Conservation (phyloP, 225 moss, liverwort and hornwort genomes). For the Bryum argenteum region DNA sequence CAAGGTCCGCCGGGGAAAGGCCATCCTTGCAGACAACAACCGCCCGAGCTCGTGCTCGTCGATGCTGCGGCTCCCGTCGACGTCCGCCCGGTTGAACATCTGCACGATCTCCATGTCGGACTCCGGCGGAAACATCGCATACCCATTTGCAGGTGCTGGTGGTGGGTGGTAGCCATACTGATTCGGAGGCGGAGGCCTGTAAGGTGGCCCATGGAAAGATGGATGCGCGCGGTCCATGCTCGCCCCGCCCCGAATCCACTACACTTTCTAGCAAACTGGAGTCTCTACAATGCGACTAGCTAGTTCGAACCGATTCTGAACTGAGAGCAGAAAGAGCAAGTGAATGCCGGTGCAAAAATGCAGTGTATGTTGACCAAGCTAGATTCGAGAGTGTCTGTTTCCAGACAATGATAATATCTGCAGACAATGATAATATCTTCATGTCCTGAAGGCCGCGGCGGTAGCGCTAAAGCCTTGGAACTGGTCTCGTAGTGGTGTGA, state of each 20-base stretch:
- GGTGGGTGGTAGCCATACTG: constrained; percentile 13
- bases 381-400: too few relatives aligned
- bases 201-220: constrained; percentile 18
- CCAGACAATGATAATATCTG: too few relatives aligned
- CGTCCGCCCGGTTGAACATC: constrained; percentile 38
- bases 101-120: constrained; percentile 32
- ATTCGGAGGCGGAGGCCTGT: constrained; percentile 5
- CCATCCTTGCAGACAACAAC: constrained; percentile 25
- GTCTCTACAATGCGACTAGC: too few relatives aligned
- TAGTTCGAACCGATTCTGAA: too few relatives aligned
- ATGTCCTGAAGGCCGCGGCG: too few relatives aligned
- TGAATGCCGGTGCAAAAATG: too few relatives aligned
- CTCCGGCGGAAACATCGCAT: constrained; percentile 34
- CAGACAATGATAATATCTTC: too few relatives aligned
- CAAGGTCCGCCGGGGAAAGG: constrained; percentile 63
- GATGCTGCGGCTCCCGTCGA: constrained; percentile 37
- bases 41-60: constrained; percentile 36
- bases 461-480: too few relatives aligned
- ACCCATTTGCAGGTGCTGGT: not conserved
- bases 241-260: not conserved
- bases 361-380: too few relatives aligned
- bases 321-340: too few relatives aligned
- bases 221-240: constrained; percentile 25
- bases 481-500: too few relatives aligned
- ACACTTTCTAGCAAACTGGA: not conserved